Conservation (phyloP, 2,329 filamentous ascomycete species). For the Herpotrichia juniperi region DNA sequence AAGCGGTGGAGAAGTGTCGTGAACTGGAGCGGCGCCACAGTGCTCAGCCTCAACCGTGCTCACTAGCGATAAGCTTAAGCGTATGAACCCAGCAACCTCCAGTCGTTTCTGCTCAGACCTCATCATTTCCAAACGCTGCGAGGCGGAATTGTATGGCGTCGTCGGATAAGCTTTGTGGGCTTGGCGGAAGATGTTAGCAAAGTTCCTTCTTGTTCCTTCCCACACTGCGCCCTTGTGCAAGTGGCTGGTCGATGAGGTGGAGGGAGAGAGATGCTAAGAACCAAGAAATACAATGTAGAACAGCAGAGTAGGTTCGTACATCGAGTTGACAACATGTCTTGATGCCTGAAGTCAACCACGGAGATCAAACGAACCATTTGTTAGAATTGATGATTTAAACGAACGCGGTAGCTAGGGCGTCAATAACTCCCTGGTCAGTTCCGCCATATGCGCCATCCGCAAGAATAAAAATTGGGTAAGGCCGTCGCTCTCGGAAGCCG, state of each 20-base stretch:
- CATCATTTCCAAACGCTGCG: conserved; percentile 23
- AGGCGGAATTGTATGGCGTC: conserved; percentile 35
- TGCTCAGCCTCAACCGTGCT: conserved; percentile 19
- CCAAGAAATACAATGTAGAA: too few relatives aligned
- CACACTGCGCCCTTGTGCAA: conserved; percentile 10
- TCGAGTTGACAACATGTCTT: too few relatives aligned
- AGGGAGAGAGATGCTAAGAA: too few relatives aligned
- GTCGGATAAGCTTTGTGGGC: conserved; percentile 10
- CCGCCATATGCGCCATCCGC: background rate
- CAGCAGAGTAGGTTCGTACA: too few relatives aligned
- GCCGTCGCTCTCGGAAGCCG: conserved; percentile 8
- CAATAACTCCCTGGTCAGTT: background rate
- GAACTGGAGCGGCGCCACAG: too few relatives aligned
- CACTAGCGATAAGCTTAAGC: conserved; percentile 4
- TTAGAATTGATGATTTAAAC: too few relatives aligned
- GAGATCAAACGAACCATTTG: too few relatives aligned
- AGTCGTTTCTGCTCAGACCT: conserved; percentile 24
- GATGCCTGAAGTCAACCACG: too few relatives aligned
- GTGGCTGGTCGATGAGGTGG: background rate
- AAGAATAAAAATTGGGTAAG: background rate
- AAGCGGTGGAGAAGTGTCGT: conserved; percentile 15
- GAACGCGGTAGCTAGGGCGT: too few relatives aligned
- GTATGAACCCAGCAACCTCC: conserved; percentile 33
- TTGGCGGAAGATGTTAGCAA: conserved; percentile 1
- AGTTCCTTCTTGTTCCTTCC: conserved; percentile 3